Evolutionary conservation across 2,329 filamentous ascomycete species (phyloP).

Genomic region (Fusarium nematophilum): DNA sequence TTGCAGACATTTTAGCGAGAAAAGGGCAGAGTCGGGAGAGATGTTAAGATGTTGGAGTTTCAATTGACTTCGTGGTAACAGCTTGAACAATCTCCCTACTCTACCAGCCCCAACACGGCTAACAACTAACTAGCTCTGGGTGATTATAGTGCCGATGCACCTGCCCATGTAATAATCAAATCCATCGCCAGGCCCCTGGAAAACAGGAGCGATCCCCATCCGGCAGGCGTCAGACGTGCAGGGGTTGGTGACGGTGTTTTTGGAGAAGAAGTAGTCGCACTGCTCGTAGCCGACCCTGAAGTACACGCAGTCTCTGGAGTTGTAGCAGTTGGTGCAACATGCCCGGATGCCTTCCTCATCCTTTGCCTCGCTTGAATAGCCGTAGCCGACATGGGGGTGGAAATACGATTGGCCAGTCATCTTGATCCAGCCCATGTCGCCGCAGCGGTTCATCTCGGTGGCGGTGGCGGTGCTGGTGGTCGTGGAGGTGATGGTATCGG

Average conservation of each 20-base stretch:
- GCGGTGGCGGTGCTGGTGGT: not conserved
- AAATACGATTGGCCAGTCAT: not conserved
- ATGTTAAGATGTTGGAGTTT: too few relatives aligned
- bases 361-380: too few relatives aligned
- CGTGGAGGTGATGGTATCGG: not conserved
- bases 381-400: not conserved
- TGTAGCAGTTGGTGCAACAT: not conserved
- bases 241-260: not conserved
- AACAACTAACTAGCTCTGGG: too few relatives aligned
- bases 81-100: too few relatives aligned
- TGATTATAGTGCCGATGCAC: too few relatives aligned
- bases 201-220: not conserved
- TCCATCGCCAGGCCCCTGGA: not conserved
- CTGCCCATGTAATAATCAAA: not conserved
- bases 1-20: too few relatives aligned
- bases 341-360: not conserved
- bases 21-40: too few relatives aligned
- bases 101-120: too few relatives aligned
- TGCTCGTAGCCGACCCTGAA: not conserved
- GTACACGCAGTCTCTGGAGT: not conserved
- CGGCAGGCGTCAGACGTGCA: not conserved
- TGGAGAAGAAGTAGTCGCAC: not conserved
- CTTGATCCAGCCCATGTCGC: not conserved
- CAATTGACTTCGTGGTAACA: too few relatives aligned
- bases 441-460: not conserved